Percentiles rank a stretch among this genome's conserved stretches.
These are phyloP conservation scores for Immersiporthe knoxdaviesiana DNA, from an alignment of 2,329 filamentous ascomycete species.

Conservation along the genomic window DNA sequence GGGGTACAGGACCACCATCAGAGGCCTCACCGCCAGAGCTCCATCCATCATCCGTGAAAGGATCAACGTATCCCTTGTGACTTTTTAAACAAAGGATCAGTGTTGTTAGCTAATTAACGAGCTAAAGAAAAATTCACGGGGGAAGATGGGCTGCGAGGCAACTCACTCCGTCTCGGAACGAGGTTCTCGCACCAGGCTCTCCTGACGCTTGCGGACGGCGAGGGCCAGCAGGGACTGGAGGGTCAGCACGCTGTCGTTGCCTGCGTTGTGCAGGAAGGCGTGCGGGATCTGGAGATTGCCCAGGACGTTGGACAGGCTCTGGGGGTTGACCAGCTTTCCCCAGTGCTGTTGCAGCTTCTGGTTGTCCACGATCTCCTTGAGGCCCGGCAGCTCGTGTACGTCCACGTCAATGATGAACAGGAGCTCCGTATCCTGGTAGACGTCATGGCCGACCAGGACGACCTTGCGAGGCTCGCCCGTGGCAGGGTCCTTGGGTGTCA, in stretches of 20 bases:
- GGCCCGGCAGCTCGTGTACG: slow-evolving; percentile 53
- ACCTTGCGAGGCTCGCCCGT: slow-evolving; percentile 47
- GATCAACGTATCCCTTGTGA: slow-evolving; percentile 32
- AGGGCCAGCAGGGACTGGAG: slow-evolving; percentile 73
- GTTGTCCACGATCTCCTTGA: slow-evolving; percentile 74
- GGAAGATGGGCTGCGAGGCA: too few relatives aligned
- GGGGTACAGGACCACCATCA: slow-evolving; percentile 36
- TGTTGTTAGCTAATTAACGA: background rate
- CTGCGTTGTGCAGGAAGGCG: slow-evolving; percentile 79
- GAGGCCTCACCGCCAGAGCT: slow-evolving; percentile 38
- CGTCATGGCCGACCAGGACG: slow-evolving; percentile 79
- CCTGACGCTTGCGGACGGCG: slow-evolving; percentile 43
- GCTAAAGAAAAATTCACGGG: background rate
- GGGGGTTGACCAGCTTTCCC: slow-evolving; percentile 54
- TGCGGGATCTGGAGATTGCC: slow-evolving; percentile 63
- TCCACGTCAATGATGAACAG: slow-evolving; percentile 68
- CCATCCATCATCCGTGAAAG: slow-evolving; percentile 37
- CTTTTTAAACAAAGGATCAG: background rate
- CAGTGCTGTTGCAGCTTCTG: slow-evolving; percentile 69
- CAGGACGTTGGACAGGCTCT: slow-evolving; percentile 65
- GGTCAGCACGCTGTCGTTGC: slow-evolving; percentile 84
- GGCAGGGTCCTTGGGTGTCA: slow-evolving; percentile 36
- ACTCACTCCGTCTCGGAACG: slow-evolving; percentile 21
- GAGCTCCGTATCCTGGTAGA: slow-evolving; percentile 68
- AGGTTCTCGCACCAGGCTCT: slow-evolving; percentile 32